Evolutionary conservation across 306 rosid species (phyloP).

Genomic region (Hylodesmum podocarpum): DNA sequence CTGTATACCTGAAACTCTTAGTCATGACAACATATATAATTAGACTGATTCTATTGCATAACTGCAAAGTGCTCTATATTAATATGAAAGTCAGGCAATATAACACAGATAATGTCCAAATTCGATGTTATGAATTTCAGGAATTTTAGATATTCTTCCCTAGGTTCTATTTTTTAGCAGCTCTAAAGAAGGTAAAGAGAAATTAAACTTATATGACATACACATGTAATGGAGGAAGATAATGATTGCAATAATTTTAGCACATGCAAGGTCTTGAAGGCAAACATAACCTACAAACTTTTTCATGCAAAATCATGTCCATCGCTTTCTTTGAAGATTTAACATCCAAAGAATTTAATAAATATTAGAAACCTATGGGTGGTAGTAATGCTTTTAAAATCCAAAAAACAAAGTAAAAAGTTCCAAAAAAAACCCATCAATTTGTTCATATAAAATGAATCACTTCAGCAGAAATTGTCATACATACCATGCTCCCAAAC

Average conservation of each 20-base stretch:
- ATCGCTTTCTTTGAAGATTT: background rate
- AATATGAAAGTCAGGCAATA: background rate
- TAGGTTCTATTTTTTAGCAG: background rate
- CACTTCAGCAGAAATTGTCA: slow-evolving; percentile 26
- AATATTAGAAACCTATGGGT: background rate
- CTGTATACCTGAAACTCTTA: background rate
- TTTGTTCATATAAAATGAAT: background rate
- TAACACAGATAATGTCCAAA: background rate
- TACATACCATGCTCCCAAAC: slow-evolving; percentile 96
- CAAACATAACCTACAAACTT: background rate
- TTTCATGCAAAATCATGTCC: background rate
- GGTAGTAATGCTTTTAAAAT: slow-evolving; percentile 6
- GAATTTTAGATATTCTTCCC: background rate
- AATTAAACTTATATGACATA: background rate
- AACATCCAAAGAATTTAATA: background rate
- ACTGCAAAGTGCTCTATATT: background rate
- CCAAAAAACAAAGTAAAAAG: background rate
- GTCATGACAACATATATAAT: slow-evolving; percentile 3
- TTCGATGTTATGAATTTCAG: background rate
- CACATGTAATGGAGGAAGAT: background rate
- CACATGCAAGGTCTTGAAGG: background rate
- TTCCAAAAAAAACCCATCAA: background rate
- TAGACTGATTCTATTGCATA: slow-evolving; percentile 2
- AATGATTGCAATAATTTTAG: background rate
- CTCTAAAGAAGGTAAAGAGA: background rate